A percentile compares a stretch with the other conserved stretches of the same genome.
Conservation (phyloP, 176 grass and related monocot species). For the Tuctoria greenei region DNA sequence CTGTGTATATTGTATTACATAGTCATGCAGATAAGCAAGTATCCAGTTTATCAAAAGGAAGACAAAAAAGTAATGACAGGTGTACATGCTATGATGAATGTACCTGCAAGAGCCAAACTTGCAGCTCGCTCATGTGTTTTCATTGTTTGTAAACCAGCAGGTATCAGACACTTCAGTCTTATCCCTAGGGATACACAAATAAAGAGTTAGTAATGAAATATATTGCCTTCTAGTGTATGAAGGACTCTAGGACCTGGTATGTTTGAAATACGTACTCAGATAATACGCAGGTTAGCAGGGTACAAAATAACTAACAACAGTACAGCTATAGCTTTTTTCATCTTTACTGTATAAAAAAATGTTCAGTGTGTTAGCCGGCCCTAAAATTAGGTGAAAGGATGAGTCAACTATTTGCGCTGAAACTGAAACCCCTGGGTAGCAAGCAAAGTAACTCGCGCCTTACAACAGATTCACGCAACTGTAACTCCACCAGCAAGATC, state of each 20-base stretch:
- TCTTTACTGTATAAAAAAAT: neutral
- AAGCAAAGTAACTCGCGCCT: neutral
- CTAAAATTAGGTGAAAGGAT: neutral
- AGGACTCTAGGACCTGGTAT: neutral
- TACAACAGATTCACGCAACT: no score
- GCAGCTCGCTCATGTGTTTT: conserved; percentile 63
- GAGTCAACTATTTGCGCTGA: neutral
- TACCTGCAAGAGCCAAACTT: conserved; percentile 77
- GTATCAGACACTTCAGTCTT: neutral
- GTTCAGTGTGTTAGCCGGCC: neutral
- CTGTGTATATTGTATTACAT: conserved; percentile 40
- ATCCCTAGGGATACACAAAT: neutral
- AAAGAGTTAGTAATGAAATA: neutral
- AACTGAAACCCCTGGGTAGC: neutral
- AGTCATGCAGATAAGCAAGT: neutral
- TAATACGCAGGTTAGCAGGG: no score
- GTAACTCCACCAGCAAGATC: neutral
- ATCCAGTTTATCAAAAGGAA: neutral
- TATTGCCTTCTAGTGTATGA: neutral
- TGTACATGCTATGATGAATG: neutral
- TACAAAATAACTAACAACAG: neutral
- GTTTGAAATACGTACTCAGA: neutral
- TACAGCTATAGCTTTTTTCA: neutral
- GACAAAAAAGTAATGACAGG: neutral
- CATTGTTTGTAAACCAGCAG: conserved; percentile 31